These are phyloP conservation scores for Sphaerulina musiva DNA, from an alignment of 2,329 filamentous ascomycete species.

Conservation along the genomic window DNA sequence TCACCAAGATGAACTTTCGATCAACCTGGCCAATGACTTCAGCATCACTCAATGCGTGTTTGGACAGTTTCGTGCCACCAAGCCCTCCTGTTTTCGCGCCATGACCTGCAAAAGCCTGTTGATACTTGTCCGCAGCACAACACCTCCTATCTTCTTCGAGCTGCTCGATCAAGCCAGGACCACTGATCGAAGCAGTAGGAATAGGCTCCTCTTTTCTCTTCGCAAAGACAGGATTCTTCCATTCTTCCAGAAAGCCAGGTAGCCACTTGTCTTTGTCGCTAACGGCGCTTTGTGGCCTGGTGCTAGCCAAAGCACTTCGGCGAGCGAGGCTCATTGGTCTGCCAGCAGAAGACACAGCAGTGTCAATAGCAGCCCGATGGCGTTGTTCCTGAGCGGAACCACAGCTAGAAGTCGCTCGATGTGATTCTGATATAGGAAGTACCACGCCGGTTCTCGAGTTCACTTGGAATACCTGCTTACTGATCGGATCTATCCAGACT, in stretches of 20 bases:
- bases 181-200: slow-evolving; percentile 20
- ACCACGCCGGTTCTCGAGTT: slow-evolving; percentile 51
- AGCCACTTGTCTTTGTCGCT: slow-evolving; percentile 47
- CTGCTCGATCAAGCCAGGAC: slow-evolving; percentile 17
- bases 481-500: slow-evolving; percentile 57
- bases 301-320: slow-evolving; percentile 10
- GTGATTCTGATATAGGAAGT: slow-evolving; percentile 10
- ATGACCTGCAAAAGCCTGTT: background rate
- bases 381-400: background rate
- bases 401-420: background rate
- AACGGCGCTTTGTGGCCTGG: background rate
- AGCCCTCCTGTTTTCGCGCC: background rate
- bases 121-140: slow-evolving; percentile 10
- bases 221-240: slow-evolving; percentile 73
- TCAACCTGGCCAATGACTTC: slow-evolving; percentile 77
- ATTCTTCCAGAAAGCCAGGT: slow-evolving; percentile 53
- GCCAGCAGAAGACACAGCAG: slow-evolving; percentile 24
- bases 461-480: slow-evolving; percentile 47
- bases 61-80: slow-evolving; percentile 49
- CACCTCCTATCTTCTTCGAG: slow-evolving; percentile 9
- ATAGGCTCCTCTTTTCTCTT: slow-evolving; percentile 30
- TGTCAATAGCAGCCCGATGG: slow-evolving; percentile 23
- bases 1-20: slow-evolving; percentile 76
- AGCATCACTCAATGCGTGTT: slow-evolving; percentile 53
- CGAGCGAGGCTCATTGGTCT: slow-evolving; percentile 33